Evolutionary conservation across 2,329 filamentous ascomycete genomes (phyloP), one percentile per base, ranked within the genome.

Genomic region (Fusarium goolgardi): DNA sequence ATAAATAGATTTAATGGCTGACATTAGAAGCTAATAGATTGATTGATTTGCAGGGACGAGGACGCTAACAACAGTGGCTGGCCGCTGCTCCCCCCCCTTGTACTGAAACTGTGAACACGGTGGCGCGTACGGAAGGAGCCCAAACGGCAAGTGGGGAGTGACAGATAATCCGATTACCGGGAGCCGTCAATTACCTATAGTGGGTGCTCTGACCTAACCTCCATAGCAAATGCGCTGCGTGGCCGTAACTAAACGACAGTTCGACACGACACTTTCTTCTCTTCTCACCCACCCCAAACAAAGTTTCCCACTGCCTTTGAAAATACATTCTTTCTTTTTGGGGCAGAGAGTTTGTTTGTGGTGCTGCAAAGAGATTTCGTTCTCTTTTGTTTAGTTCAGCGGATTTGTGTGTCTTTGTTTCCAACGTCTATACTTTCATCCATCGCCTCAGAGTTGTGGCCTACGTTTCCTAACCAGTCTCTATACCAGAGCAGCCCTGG

Each of bases 81-180:
- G 34, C 23, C 45, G 45, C 20, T 49, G 45, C 21, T 49, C 31
- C 21, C 27, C 10, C 41, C 47, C 43, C 39, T 37, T 55, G 56
- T 32, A 46, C 50, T 63, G 69, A 73, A 47, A 65, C 55, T 69
- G 74, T 73, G 76, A 78, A 78, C 76, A 78, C 76, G 51, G 76
- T 78, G 76, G 76, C 76, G 76, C 71, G 65, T 74, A 69, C 63
- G 58, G 69, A 55, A 68, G 43, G 63, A 46, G 53, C 67, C 51
- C 31, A 69, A 53, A 64, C 49, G 69, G 65, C 65, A 71, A 55
- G 66, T 61, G 70, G 70, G 71, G 70, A 71, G 57, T 60, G 67
- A 73, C 74, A 75, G 76, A 77, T 78, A 76, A 78, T 78, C 74
- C 74, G 72, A 75, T 67, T 53, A 71, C 76, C 75, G 62, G 63